Evolutionary conservation across 352 stramenopile species (phyloP).

Genomic region (Phytophthora nicotianae): DNA sequence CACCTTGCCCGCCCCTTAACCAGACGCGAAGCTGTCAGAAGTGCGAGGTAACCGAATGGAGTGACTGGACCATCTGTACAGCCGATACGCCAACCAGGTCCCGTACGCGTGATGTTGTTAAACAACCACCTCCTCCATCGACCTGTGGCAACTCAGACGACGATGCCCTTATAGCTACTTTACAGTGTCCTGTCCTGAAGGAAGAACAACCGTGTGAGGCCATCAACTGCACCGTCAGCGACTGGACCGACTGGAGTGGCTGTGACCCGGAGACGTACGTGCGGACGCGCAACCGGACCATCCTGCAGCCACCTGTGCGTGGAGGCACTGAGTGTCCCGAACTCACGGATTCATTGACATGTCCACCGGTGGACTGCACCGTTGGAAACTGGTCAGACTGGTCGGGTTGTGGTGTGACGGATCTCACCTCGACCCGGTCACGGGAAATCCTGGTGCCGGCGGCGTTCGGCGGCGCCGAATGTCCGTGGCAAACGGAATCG

Average conservation of each 20-base stretch:
- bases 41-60: slow-evolving; percentile 54
- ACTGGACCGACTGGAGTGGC: slow-evolving; percentile 55
- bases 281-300: slow-evolving; percentile 40
- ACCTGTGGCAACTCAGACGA: slow-evolving; percentile 29
- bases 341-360: slow-evolving; percentile 42
- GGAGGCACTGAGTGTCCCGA: slow-evolving; percentile 48
- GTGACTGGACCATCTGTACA: slow-evolving; percentile 52
- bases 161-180: slow-evolving; percentile 19
- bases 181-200: slow-evolving; percentile 40
- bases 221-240: slow-evolving; percentile 56
- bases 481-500: slow-evolving; percentile 33
- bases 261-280: slow-evolving; percentile 47
- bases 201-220: slow-evolving; percentile 52
- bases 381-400: slow-evolving; percentile 48
- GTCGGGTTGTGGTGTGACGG: slow-evolving; percentile 33
- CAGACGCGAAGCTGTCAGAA: slow-evolving; percentile 62
- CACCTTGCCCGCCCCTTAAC: slow-evolving; percentile 42
- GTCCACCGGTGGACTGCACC: slow-evolving; percentile 41
- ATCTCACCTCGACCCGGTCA: slow-evolving; percentile 30
- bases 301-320: slow-evolving; percentile 43
- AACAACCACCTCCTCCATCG: slow-evolving; percentile 40
- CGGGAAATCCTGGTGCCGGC: slow-evolving; percentile 28
- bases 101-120: slow-evolving; percentile 47
- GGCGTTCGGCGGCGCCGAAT: slow-evolving; percentile 14
- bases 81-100: slow-evolving; percentile 39